A percentile compares a stretch with the other conserved stretches of the same genome.
These are phyloP conservation scores for Plasmopara muralis DNA, from an alignment of 352 stramenopile species.

Conservation along the genomic window DNA sequence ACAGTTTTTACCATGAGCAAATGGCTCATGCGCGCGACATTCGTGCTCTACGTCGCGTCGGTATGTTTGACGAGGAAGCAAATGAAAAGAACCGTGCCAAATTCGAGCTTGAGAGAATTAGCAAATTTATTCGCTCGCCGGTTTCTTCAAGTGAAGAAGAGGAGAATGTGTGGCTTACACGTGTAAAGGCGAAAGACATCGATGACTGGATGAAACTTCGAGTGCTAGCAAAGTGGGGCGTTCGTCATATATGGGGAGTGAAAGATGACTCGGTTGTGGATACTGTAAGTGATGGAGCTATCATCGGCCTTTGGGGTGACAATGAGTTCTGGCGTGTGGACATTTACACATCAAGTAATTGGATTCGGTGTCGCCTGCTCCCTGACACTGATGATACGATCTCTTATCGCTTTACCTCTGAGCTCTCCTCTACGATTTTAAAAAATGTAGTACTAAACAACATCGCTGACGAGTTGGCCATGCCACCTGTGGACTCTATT, in stretches of 20 bases:
- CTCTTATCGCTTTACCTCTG: constrained; percentile 36
- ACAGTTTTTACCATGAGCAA: constrained; percentile 82
- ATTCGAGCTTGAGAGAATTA: constrained; percentile 59
- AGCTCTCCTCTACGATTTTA: constrained; percentile 20
- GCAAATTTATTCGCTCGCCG: constrained; percentile 47
- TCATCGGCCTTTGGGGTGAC: constrained; percentile 36
- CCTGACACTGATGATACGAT: constrained; percentile 73
- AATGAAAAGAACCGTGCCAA: constrained; percentile 60
- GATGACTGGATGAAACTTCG: constrained; percentile 84
- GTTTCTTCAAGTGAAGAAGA: constrained; percentile 30
- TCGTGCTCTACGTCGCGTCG: constrained; percentile 41
- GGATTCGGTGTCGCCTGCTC: constrained; percentile 74
- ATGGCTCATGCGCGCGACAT: constrained; percentile 74
- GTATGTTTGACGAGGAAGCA: constrained; percentile 51
- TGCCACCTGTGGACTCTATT: constrained; percentile 31
- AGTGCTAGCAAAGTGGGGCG: constrained; percentile 70
- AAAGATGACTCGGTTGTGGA: constrained; percentile 21
- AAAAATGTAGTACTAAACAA: constrained; percentile 31
- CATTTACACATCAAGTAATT: constrained; percentile 84
- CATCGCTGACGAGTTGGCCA: constrained; percentile 28
- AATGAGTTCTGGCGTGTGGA: constrained; percentile 80
- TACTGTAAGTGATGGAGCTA: constrained; percentile 20
- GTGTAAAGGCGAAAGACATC: constrained; percentile 79
- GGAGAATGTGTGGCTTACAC: constrained; percentile 69
- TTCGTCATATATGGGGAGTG: constrained; percentile 67